Conservation (phyloP, 768 basidiomycete genomes). For the Tylopilus cervinicoccineus region DNA sequence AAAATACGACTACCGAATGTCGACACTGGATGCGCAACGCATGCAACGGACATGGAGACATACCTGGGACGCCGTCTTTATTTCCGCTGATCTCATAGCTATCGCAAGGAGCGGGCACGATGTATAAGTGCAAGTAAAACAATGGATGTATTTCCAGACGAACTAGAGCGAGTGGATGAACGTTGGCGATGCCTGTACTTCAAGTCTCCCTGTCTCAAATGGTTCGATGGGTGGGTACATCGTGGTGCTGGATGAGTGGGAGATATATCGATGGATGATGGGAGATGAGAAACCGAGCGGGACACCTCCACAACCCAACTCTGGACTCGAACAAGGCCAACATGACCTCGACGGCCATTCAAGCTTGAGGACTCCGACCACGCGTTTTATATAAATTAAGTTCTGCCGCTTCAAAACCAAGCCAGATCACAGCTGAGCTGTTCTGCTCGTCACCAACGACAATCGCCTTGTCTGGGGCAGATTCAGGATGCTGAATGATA, state of each 20-base stretch:
- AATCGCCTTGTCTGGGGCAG: neutral
- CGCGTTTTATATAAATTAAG: neutral
- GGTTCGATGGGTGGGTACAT: constrained; percentile 74
- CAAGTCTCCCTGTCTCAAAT: constrained; percentile 58
- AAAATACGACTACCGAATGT: constrained; percentile 57
- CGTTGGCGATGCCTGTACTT: constrained; percentile 52
- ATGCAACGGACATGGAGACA: constrained; percentile 3
- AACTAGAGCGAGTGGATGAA: constrained; percentile 71
- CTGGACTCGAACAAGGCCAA: constrained; percentile 9
- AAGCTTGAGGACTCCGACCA: neutral
- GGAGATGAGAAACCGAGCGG: constrained; percentile 1
- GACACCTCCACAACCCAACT: constrained; percentile 4
- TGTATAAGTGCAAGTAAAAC: neutral
- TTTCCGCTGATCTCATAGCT: constrained; percentile 86
- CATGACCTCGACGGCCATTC: neutral
- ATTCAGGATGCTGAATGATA: too few relatives aligned
- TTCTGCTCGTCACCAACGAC: neutral
- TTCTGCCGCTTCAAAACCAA: too few relatives aligned
- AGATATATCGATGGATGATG: constrained; percentile 21
- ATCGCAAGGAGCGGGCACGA: neutral
- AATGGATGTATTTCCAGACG: constrained; percentile 23
- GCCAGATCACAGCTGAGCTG: too few relatives aligned
- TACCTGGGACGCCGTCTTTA: constrained; percentile 70
- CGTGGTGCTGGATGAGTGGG: constrained; percentile 1
- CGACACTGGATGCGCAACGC: neutral